Evolutionary conservation across 805 yeast genomes (phyloP).

Genomic region (Tanozyma kutaoensis): DNA sequence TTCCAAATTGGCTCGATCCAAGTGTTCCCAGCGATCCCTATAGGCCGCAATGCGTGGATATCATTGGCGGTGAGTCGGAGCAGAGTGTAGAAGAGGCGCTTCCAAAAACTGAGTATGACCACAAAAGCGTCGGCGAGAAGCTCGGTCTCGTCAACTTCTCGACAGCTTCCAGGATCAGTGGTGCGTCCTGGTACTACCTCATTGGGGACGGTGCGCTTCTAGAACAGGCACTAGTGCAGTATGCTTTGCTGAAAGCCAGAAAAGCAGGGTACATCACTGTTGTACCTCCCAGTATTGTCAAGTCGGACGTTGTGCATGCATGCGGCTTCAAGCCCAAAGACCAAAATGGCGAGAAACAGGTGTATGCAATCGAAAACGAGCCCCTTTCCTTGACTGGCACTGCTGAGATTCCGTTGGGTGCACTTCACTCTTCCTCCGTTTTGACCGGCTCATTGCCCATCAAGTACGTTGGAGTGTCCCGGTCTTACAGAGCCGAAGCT

Average conservation of each 20-base stretch:
- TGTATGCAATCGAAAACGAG: slow-evolving; percentile 46
- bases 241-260: slow-evolving; percentile 57
- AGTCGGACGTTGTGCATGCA: slow-evolving; percentile 63
- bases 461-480: slow-evolving; percentile 64
- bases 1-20: slow-evolving; percentile 53
- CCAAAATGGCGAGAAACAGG: slow-evolving; percentile 73
- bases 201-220: slow-evolving; percentile 74
- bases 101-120: slow-evolving; percentile 31
- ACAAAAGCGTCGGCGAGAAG: slow-evolving; percentile 55
- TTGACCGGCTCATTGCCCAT: slow-evolving; percentile 55
- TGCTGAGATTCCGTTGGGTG: slow-evolving; percentile 72
- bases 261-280: slow-evolving; percentile 54
- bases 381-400: slow-evolving; percentile 75
- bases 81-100: slow-evolving; percentile 7
- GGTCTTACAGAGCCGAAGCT: slow-evolving; percentile 92
- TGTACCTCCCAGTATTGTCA: slow-evolving; percentile 78
- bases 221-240: slow-evolving; percentile 83
- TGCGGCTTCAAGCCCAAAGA: slow-evolving; percentile 96
- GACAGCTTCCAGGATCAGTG: slow-evolving; percentile 64
- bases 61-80: slow-evolving; percentile 35
- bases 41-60: slow-evolving; percentile 32
- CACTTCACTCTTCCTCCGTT: no score
- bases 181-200: slow-evolving; percentile 81
- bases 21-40: slow-evolving; percentile 27
- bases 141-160: slow-evolving; percentile 58